Conservation (phyloP, 805 yeast species). For the Candida tallmaniae region DNA sequence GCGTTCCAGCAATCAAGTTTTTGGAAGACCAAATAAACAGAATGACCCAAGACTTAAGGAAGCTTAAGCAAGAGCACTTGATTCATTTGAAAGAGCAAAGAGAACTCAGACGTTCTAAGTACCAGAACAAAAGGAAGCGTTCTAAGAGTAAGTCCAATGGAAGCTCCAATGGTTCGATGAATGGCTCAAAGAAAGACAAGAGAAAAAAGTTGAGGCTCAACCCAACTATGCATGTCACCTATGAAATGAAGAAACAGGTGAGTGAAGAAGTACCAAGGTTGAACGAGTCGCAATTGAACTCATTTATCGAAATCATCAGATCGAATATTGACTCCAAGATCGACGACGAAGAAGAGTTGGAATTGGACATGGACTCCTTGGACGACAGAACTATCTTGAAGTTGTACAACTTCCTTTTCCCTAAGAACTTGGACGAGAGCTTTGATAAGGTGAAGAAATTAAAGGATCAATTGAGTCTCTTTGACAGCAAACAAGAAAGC, state of each 20-base stretch:
- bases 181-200: not conserved
- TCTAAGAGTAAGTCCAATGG: conserved; percentile 9
- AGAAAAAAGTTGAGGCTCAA: conserved; percentile 16
- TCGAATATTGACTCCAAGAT: conserved; percentile 66
- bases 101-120: conserved; percentile 43
- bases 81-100: conserved; percentile 64
- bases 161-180: conserved; percentile 9
- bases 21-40: conserved; percentile 81
- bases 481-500: conserved; percentile 29
- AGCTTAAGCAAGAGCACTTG: conserved; percentile 73
- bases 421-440: conserved; percentile 32
- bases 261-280: conserved; percentile 77
- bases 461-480: conserved; percentile 44
- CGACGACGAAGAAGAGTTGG: conserved; percentile 72
- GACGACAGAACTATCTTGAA: conserved; percentile 80
- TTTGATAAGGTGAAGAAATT: conserved; percentile 62
- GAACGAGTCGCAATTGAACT: conserved; percentile 75
- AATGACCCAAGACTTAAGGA: conserved; percentile 81
- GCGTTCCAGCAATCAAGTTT: conserved; percentile 86
- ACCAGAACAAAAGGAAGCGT: conserved; percentile 27
- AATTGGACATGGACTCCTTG: conserved; percentile 89
- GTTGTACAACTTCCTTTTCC: conserved; percentile 73
- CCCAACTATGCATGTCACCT: conserved; percentile 53
- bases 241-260: conserved; percentile 94
- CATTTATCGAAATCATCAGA: conserved; percentile 79